Evolutionary conservation across 2,329 filamentous ascomycete species (phyloP).

Genomic region (Aspergillus cejpii): DNA sequence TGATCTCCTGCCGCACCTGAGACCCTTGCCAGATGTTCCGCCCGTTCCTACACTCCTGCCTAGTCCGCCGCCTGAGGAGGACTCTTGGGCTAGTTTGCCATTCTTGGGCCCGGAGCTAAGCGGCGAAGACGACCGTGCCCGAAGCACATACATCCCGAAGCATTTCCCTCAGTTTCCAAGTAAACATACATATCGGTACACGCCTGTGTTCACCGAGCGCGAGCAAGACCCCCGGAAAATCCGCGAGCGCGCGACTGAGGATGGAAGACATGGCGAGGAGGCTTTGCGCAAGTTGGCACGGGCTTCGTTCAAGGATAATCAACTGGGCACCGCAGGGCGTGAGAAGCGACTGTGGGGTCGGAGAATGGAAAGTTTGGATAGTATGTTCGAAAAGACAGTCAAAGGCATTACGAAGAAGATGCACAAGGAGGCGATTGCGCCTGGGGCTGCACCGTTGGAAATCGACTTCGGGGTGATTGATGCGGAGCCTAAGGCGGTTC

Average conservation of each 20-base stretch:
- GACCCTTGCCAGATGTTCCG: constrained; percentile 19
- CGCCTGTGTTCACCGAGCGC: constrained; percentile 52
- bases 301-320: constrained; percentile 40
- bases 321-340: constrained; percentile 36
- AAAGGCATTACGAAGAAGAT: constrained; percentile 43
- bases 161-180: constrained; percentile 59
- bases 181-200: constrained; percentile 57
- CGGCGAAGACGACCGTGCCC: constrained; percentile 42
- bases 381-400: constrained; percentile 52
- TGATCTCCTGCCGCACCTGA: constrained; percentile 32
- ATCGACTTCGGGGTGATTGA: constrained; percentile 26
- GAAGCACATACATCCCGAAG: constrained; percentile 50
- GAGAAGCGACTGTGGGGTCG: constrained; percentile 38
- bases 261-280: constrained; percentile 59
- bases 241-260: constrained; percentile 57
- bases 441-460: constrained; percentile 26
- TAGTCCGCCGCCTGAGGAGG: constrained; percentile 38
- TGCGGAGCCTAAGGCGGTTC: constrained; percentile 20
- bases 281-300: constrained; percentile 56
- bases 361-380: constrained; percentile 40
- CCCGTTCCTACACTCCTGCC: constrained; percentile 29
- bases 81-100: constrained; percentile 29
- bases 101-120: constrained; percentile 50
- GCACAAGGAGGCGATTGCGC: constrained; percentile 25
- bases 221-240: constrained; percentile 56